Conservation (phyloP, 2,329 filamentous ascomycete genomes). For the Neopestalotiopsis clavispora region DNA sequence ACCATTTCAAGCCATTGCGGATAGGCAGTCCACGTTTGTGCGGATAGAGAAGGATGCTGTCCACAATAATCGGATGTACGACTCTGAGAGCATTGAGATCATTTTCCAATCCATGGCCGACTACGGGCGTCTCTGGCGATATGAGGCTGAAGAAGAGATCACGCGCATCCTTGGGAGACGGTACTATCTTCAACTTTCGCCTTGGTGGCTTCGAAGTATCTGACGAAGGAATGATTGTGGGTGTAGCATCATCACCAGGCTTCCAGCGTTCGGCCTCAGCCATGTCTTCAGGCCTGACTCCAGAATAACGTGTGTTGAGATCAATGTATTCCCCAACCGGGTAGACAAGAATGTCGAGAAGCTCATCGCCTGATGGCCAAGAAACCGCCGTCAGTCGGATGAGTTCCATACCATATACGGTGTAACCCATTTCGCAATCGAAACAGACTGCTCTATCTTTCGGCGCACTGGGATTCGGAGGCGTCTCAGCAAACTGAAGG, state of each 20-base stretch:
- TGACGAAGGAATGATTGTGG: slow-evolving; percentile 29
- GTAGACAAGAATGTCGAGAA: slow-evolving; percentile 85
- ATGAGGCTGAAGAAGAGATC: slow-evolving; percentile 78
- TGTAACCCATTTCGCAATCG: slow-evolving; percentile 98
- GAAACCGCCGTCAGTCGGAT: slow-evolving; percentile 86
- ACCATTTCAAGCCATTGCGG: slow-evolving; percentile 76
- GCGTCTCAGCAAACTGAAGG: slow-evolving; percentile 82
- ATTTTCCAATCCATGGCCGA: slow-evolving; percentile 95
- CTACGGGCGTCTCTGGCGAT: slow-evolving; percentile 77
- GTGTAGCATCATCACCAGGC: slow-evolving; percentile 32
- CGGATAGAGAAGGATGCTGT: slow-evolving; percentile 85
- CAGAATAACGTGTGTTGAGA: slow-evolving; percentile 90
- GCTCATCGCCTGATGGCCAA: slow-evolving; percentile 77
- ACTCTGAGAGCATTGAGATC: slow-evolving; percentile 87
- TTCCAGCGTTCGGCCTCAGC: slow-evolving; percentile 67
- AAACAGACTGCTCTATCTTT: slow-evolving; percentile 75
- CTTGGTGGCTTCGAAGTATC: slow-evolving; percentile 32
- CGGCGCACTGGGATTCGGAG: slow-evolving; percentile 60
- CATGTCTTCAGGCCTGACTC: slow-evolving; percentile 80
- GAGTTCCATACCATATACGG: slow-evolving; percentile 84
- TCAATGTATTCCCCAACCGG: slow-evolving; percentile 86
- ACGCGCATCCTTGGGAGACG: slow-evolving; percentile 76
- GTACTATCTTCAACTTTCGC: slow-evolving; percentile 70
- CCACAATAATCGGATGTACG: slow-evolving; percentile 83
- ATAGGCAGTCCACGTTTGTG: slow-evolving; percentile 78